Percentiles rank a stretch among this genome's conserved stretches.
Conservation (phyloP, 2,329 filamentous ascomycete species). For the Daldinia eschscholtzii region DNA sequence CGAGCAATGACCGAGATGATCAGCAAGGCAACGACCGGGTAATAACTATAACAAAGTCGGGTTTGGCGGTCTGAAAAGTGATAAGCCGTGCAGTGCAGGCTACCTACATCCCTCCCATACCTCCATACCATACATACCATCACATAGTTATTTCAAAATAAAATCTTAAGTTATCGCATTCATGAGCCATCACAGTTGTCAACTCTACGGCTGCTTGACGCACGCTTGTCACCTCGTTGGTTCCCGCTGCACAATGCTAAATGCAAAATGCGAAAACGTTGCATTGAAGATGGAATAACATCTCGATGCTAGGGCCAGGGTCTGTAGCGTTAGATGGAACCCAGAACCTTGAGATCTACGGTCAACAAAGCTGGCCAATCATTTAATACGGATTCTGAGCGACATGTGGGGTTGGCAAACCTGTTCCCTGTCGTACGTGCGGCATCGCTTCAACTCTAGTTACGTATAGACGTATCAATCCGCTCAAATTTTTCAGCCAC, state of each 20-base stretch:
- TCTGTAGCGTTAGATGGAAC: conserved; percentile 21
- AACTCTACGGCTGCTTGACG: conserved; percentile 15
- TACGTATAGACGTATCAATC: conserved; percentile 35
- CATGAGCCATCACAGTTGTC: not conserved
- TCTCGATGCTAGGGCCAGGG: conserved; percentile 29
- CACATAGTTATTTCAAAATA: not conserved
- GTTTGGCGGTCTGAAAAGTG: conserved; percentile 35
- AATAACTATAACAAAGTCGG: conserved; percentile 15
- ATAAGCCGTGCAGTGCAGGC: conserved; percentile 20
- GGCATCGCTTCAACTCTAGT: conserved; percentile 37
- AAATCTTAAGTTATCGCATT: conserved; percentile 13
- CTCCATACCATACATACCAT: conserved; percentile 14
- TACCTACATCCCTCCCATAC: not conserved
- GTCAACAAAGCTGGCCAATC: conserved; percentile 37
- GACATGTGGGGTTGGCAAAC: conserved; percentile 26
- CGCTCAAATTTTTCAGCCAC: conserved; percentile 33
- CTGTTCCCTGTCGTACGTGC: conserved; percentile 36
- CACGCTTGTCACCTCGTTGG: conserved; percentile 33
- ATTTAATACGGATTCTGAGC: conserved; percentile 38
- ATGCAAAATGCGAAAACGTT: conserved; percentile 26
- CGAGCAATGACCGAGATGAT: conserved; percentile 39
- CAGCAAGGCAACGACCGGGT: conserved; percentile 27
- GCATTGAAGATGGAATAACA: conserved; percentile 35
- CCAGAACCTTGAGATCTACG: conserved; percentile 38
- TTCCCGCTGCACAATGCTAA: conserved; percentile 16